phyloP scores from a whole-genome alignment of 2,329 filamentous ascomycete species.

The Lachnellula hyalina region DNA sequence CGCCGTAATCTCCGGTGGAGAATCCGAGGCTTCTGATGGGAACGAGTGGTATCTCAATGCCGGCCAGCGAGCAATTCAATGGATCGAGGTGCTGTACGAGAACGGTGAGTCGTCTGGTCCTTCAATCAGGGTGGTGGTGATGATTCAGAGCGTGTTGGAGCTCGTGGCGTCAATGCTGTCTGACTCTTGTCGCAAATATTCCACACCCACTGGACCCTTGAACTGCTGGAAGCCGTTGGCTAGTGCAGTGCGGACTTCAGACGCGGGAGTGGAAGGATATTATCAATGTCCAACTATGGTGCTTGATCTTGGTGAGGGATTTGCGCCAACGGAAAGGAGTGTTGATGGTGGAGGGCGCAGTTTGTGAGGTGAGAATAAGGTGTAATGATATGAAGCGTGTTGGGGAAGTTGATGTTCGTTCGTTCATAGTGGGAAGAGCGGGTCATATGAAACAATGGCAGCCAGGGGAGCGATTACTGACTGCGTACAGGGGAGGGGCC shows the following conservation, averaged over 20 bases:
- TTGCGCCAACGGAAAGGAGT: not conserved
- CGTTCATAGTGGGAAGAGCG: not conserved
- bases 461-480: not conserved
- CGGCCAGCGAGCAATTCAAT: constrained; percentile 15
- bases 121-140: not conserved
- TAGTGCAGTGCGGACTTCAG: not conserved
- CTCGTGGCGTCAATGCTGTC: not conserved
- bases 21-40: constrained; percentile 7
- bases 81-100: not conserved
- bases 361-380: not conserved
- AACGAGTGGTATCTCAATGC: constrained; percentile 7
- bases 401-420: not conserved
- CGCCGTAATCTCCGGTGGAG: not conserved
- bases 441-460: not conserved
- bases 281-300: not conserved
- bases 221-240: not conserved
- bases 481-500: too few species aligned
- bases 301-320: not conserved
- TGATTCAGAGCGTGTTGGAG: not conserved
- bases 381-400: not conserved
- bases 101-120: not conserved
- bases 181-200: constrained; percentile 4
- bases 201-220: not conserved
- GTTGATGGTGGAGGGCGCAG: not conserved
- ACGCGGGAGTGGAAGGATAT: not conserved